Conservation (phyloP, 179 eudicot species). For the Patellifolia procumbens region DNA sequence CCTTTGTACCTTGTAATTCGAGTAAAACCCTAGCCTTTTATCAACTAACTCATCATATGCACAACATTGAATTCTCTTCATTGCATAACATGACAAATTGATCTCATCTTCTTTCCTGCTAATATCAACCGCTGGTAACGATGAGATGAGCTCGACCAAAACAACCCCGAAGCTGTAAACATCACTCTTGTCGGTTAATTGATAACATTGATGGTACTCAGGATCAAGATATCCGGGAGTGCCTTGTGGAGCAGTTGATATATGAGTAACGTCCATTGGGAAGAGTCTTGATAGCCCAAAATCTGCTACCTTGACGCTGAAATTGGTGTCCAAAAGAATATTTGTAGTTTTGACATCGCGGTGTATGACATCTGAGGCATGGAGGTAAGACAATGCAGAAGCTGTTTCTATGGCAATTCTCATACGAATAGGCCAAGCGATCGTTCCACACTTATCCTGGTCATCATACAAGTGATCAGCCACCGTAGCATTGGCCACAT, state of each 20-base stretch:
- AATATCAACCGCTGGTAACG: slow-evolving; percentile 67
- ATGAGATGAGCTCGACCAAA: slow-evolving; percentile 72
- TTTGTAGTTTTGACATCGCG: slow-evolving; percentile 77
- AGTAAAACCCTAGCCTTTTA: slow-evolving; percentile 42
- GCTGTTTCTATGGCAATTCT: slow-evolving; percentile 78
- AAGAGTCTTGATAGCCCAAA: slow-evolving; percentile 75
- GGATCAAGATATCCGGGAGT: slow-evolving; percentile 88
- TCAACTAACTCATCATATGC: slow-evolving; percentile 62
- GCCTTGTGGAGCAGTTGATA: slow-evolving; percentile 81
- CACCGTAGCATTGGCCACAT: slow-evolving; percentile 67
- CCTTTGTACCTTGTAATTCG: slow-evolving; percentile 38
- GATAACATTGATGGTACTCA: slow-evolving; percentile 69
- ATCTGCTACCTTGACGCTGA: slow-evolving; percentile 73
- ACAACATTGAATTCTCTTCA: slow-evolving; percentile 54
- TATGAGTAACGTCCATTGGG: slow-evolving; percentile 57
- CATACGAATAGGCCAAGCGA: slow-evolving; percentile 70
- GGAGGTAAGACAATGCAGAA: slow-evolving; percentile 62
- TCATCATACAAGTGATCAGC: slow-evolving; percentile 67
- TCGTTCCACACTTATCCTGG: slow-evolving; percentile 33
- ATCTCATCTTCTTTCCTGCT: slow-evolving; percentile 49
- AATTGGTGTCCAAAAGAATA: slow-evolving; percentile 61
- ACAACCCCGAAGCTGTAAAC: slow-evolving; percentile 88
- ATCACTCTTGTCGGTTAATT: slow-evolving; percentile 70
- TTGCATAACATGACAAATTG: slow-evolving; percentile 59
- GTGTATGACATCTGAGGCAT: slow-evolving; percentile 63